Base-by-base conservation (phyloP, 2,329 filamentous ascomycete species). In the Pyricularia grisea region DNA sequence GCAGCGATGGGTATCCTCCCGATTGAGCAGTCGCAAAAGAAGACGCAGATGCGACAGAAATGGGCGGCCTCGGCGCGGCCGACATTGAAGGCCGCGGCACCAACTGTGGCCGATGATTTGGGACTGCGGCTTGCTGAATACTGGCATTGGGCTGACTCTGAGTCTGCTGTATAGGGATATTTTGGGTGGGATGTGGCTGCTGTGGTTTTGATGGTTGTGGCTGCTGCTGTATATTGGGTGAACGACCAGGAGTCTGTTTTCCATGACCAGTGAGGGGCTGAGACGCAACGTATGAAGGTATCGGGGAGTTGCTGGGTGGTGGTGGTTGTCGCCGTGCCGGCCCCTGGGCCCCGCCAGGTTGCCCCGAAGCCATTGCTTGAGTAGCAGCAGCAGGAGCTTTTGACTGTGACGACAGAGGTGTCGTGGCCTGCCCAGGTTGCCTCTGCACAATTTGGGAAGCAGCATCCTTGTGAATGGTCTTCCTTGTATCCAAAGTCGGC, bases 381-480 rank as follows among this genome's bases (percentile, higher is more conserved):
- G 60, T 7, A 14, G 60, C 27, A 4, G 60, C 60, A 28, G 60
- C 10, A 9, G 60, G 14, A 10, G 4, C 60, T 17, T 31, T 68
- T n/a, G 69, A 67, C 33, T 71, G 71, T 30, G 70, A 68, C 65
- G 71, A 68, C 50, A 68, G 66, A 60, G 67, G 67, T 58, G 69
- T 65, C 50, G 68, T 63, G 25, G 64, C 65, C 66, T 61, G 65
- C 3, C 65, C 65, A 17, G 68, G 69, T 58, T 70, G 70, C 58
- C 61, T 68, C 50, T 72, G 71, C 68, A 66, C 63, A 63, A 73
- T 58, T 50, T 74, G 74, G 72, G 70, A 66, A 74, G 71, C 70
- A 76, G 76, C 25, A 71, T 69, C 7, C 75, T 74, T 31, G 75
- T 75, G 25, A 14, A 30, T 4, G 11, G 55, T 33, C 33, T 27